Conservation (phyloP, 768 basidiomycete species). For the Chalciporus chontae region DNA sequence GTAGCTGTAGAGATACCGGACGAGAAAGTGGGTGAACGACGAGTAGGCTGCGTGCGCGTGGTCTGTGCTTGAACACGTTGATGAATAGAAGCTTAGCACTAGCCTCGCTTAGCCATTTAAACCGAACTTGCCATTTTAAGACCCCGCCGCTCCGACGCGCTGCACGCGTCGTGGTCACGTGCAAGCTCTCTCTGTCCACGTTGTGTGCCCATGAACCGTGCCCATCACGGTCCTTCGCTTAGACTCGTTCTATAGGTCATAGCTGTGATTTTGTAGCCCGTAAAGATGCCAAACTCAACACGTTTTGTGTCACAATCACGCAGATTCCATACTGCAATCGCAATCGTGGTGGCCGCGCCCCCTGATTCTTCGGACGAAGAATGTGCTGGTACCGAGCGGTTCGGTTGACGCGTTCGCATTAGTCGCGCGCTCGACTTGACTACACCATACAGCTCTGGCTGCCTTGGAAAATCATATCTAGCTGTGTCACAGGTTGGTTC, state of each 20-base stretch:
- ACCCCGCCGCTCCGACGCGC: conserved; percentile 33
- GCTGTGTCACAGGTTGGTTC: conserved; percentile 5
- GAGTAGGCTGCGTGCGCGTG: conserved; percentile 13
- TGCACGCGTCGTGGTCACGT: conserved; percentile 27
- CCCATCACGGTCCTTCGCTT: neutral
- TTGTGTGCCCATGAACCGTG: neutral
- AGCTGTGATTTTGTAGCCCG: too few species aligned
- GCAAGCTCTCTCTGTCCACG: neutral
- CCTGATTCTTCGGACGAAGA: neutral
- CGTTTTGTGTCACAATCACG: neutral
- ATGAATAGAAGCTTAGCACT: conserved; percentile 19
- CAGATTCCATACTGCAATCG: neutral
- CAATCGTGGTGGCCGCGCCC: neutral
- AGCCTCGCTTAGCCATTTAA: conserved; percentile 30
- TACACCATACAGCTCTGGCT: neutral
- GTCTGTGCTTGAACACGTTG: conserved; percentile 34
- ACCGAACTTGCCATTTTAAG: conserved; percentile 26
- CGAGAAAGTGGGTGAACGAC: conserved; percentile 2
- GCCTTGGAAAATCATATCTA: neutral
- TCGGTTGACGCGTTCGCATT: neutral
- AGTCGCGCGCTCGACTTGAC: neutral
- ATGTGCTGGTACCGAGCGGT: neutral
- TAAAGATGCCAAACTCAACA: neutral
- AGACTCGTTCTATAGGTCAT: neutral
- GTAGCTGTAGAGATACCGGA: neutral